Conservation (phyloP, 768 basidiomycete species). For the Amyloporia xantha region DNA sequence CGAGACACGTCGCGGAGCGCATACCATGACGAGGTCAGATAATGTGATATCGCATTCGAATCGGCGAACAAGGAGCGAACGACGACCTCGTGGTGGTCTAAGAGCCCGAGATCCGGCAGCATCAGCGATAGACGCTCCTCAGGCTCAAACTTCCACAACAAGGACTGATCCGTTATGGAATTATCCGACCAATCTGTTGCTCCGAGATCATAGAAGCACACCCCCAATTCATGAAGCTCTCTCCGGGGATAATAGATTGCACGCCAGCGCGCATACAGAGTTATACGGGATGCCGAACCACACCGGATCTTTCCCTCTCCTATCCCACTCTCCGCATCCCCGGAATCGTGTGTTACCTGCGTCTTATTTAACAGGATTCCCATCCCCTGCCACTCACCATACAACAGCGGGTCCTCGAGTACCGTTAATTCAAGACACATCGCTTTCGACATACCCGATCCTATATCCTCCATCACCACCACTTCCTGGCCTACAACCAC, state of each 20-base stretch:
- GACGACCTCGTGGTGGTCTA: too few species aligned
- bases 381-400: neutral
- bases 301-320: neutral
- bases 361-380: neutral
- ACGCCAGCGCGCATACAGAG: neutral
- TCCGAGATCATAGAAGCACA: neutral
- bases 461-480: neutral
- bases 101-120: too few species aligned
- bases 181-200: too few species aligned
- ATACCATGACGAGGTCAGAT: too few species aligned
- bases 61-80: too few species aligned
- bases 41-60: too few species aligned
- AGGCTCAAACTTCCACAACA: too few species aligned
- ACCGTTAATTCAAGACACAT: neutral
- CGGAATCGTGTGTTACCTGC: neutral
- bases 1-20: too few species aligned
- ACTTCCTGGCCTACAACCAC: neutral
- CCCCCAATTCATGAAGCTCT: neutral
- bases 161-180: too few species aligned
- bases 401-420: neutral
- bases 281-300: neutral
- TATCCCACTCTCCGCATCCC: neutral
- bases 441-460: neutral
- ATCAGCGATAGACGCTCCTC: too few species aligned
- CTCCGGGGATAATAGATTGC: neutral